Evolutionary conservation across 2,329 filamentous ascomycete species (phyloP), one percentile per base, ranked within the genome.

Genomic region (Alternaria sp.): DNA sequence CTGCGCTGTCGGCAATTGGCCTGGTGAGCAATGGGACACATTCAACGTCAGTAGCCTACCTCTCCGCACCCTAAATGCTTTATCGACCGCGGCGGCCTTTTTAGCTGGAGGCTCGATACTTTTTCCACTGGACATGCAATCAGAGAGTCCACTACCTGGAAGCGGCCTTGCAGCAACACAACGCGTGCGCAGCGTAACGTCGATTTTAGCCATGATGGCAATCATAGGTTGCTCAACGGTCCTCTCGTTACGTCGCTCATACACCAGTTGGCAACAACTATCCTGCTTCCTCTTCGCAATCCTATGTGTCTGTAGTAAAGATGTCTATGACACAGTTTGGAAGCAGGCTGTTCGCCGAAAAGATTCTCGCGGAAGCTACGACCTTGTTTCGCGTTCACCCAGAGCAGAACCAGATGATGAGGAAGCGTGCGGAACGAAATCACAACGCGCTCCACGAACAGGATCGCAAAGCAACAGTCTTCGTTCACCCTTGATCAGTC

Each of bases 191-290:
- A 58, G 69, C 27, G 57, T 45, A 7, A 48, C 64, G 36, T 52
- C 50, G 34, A 46, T 69, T 8, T 12, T 63, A 25, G 45, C 53
- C 28, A 59, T 71, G 32, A 60, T 62, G 11, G 67, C 62, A 5
- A 59, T 68, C 43, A 44, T 51, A 6, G 70, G 70, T 16, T 60
- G 63, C 27, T 62, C 58, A 34, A 65, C 65, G 1, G 60, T 59
- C 5, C 57, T 68, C 10, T 60, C 50, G 22, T 40, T 64, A 36
- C 67, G 64, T n/a, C 70, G 71, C 16, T 71, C 71, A 18, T 72
- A 69, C 56, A 68, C 66, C 20, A 67, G 59, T 20, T 59, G 58
- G 51, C 57, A 60, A 27, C 65, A 69, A 45, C 50, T 64, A 9
- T 56, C 58, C 25, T 70, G 61, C 43, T 65, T 69, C 46, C 53